Conservation (phyloP, 352 stramenopile genomes). For the Stramenopiles sp. region DNA sequence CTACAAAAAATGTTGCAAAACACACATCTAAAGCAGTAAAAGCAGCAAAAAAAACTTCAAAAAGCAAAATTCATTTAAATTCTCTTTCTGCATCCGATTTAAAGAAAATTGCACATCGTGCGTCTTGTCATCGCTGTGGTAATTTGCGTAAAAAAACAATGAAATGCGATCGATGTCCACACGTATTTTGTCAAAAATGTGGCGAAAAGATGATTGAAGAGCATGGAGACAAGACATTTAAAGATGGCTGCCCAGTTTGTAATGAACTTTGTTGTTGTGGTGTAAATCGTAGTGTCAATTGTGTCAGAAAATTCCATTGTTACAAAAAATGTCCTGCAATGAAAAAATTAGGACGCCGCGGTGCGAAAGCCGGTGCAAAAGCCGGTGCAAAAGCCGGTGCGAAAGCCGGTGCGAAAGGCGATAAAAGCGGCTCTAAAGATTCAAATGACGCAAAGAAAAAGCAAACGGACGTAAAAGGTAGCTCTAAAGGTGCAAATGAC, state of each 20-base stretch:
- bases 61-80: too few species aligned
- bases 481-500: background rate
- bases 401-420: background rate
- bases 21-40: background rate
- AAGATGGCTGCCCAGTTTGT: conserved; percentile 50
- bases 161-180: conserved; percentile 44
- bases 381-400: background rate
- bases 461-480: background rate
- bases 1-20: background rate
- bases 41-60: conserved; percentile 10
- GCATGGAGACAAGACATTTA: conserved; percentile 45
- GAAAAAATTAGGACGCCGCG: background rate
- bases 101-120: conserved; percentile 32
- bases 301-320: conserved; percentile 41
- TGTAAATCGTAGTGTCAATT: conserved; percentile 42
- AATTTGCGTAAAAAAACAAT: conserved; percentile 66
- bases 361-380: background rate
- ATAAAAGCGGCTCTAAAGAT: too few species aligned
- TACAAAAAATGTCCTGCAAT: conserved; percentile 57
- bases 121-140: conserved; percentile 56
- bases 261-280: conserved; percentile 61
- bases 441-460: background rate
- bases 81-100: conserved; percentile 16
- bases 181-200: conserved; percentile 62
- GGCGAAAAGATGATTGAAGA: conserved; percentile 64